These are phyloP conservation scores for Cryptococcus sp. DNA, from an alignment of 1,284 basidiomycete species.

Conservation along the genomic window DNA sequence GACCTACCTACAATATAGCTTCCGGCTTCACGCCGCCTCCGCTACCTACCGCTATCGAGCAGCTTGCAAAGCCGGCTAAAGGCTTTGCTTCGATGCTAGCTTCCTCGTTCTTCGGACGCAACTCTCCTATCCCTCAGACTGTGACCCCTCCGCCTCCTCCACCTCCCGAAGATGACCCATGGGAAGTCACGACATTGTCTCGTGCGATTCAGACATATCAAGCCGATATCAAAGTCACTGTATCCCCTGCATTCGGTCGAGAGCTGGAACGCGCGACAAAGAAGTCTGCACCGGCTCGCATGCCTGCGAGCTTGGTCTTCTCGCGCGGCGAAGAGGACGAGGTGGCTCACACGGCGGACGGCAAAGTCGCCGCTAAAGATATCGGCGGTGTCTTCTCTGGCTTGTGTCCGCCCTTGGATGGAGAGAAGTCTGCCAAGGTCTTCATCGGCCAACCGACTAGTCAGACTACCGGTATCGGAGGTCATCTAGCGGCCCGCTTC, in stretches of 20 bases:
- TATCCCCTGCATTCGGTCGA: conserved; percentile 69
- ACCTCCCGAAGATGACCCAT: conserved; percentile 58
- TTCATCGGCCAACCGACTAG: conserved; percentile 59
- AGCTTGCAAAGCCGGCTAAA: conserved; percentile 50
- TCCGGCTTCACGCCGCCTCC: conserved; percentile 60
- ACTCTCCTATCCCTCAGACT: conserved; percentile 51
- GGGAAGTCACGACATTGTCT: conserved; percentile 62
- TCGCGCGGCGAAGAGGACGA: conserved; percentile 84
- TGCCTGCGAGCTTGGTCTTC: conserved; percentile 85
- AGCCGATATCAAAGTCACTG: conserved; percentile 72
- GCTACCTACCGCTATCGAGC: conserved; percentile 36
- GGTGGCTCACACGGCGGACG: conserved; percentile 63
- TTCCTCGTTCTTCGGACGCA: conserved; percentile 58
- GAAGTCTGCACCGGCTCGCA: conserved; percentile 81
- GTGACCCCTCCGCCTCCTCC: conserved; percentile 47
- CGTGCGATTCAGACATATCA: conserved; percentile 81
- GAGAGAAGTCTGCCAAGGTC: conserved; percentile 49
- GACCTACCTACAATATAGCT: conserved; percentile 54
- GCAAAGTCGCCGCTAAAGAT: conserved; percentile 64
- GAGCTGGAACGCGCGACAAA: conserved; percentile 92
- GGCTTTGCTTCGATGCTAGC: conserved; percentile 80
- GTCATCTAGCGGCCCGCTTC: conserved; percentile 87
- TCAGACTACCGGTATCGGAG: conserved; percentile 91
- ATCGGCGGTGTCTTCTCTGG: conserved; percentile 81
- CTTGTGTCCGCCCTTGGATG: conserved; percentile 76